Base-by-base conservation (phyloP, 306 rosid species). In the Macrotyloma uniflorum region DNA sequence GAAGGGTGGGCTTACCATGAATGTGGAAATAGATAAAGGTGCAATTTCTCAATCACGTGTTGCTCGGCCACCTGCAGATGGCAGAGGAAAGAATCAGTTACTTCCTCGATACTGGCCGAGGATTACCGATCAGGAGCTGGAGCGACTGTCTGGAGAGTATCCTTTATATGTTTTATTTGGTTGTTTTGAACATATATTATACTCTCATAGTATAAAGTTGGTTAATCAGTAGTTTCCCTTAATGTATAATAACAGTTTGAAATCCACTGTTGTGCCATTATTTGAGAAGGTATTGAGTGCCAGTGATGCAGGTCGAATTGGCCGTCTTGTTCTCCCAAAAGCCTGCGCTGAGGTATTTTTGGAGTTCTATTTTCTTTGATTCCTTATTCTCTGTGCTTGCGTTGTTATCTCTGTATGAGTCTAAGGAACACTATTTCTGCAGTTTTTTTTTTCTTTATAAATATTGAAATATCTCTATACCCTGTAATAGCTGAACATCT, bases 41-140 rank as follows among this genome's bases (percentile, higher is more conserved):
- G 7, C 47, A 53, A 4, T 22, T 74, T 72, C 87, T 75, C 88
- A 86, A 47, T 81, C 88, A 61, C 93, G 98, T 35, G 79, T 91
- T 72, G 99, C 97, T 33, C 91, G 98, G 70, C 99, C 98, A 49
- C 97, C 98, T 35, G 93, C 91, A 61, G 99, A 93, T 24, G 99
- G 99, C 19, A 90, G 93, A 49, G 99, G 98, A 23, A 95, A 90
- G 84, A 95, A 82, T 77, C 99, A 95, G 75, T 84, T 95, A 68
- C 99, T 95, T 91, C 97, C 99, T 16, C 90, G 99, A 79, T 95
- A 95, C 81, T 95, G 99, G 98, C 99, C 99, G 1, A 89, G 99
- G 88, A 93, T 93, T 70, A 93, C 99, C 18, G 99, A 95, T 67
- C 93, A 88, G 82, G 99, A 95, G 83, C 86, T 95, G 80, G 91